These are phyloP conservation scores for Glomus cerebriforme DNA, from an alignment of 192 early-diverging fungal species.

Conservation along the genomic window DNA sequence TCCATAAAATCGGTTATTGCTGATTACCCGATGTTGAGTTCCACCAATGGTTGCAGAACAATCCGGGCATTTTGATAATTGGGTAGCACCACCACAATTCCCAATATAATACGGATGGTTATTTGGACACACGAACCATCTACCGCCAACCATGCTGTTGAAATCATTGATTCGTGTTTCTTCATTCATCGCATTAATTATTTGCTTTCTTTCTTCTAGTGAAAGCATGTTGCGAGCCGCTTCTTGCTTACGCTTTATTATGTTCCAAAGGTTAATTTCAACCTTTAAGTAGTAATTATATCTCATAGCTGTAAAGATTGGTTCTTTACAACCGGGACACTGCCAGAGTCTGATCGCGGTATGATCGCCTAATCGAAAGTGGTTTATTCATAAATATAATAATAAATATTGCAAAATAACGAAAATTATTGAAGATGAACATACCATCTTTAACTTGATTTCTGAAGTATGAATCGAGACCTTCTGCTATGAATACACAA, in stretches of 20 bases:
- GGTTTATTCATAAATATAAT: not conserved
- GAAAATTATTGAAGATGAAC: not conserved
- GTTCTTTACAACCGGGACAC: constrained; percentile 39
- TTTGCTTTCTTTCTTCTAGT: constrained; percentile 28
- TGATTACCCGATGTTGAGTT: constrained; percentile 34
- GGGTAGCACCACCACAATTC: constrained; percentile 45
- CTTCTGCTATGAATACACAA: constrained; percentile 34
- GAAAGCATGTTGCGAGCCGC: constrained; percentile 30
- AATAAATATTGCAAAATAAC: not conserved
- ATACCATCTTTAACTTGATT: constrained; percentile 34
- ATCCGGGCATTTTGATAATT: constrained; percentile 38
- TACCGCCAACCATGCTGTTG: constrained; percentile 38
- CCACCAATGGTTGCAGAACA: constrained; percentile 39
- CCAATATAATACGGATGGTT: constrained; percentile 47
- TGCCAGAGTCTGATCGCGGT: constrained; percentile 41
- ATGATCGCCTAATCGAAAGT: constrained; percentile 29
- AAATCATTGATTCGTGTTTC: constrained; percentile 16
- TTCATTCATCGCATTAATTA: constrained; percentile 42
- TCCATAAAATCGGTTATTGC: constrained; percentile 41
- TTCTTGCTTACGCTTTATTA: constrained; percentile 38
- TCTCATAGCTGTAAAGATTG: constrained; percentile 34
- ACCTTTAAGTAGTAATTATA: constrained; percentile 40
- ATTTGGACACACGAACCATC: constrained; percentile 47
- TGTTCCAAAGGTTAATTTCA: constrained; percentile 37
- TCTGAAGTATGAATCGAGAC: constrained; percentile 36